Evolutionary conservation across 2,329 filamentous ascomycete species (phyloP).

Genomic region (Cadophora luteo-olivacea): DNA sequence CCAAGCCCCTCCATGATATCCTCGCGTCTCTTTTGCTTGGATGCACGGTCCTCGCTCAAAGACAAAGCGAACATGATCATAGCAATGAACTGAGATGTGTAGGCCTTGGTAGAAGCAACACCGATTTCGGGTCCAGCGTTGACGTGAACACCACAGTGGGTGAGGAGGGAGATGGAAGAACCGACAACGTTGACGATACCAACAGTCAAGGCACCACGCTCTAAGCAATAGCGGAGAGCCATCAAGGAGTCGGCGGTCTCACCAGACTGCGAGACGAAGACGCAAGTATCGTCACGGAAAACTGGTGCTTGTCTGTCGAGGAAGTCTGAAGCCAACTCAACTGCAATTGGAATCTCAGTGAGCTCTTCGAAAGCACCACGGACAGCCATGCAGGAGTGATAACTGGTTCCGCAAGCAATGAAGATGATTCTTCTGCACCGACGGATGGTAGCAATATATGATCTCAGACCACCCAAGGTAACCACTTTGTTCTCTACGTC

Average conservation of each 20-base stretch:
- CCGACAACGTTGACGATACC: constrained; percentile 99
- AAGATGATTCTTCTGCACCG: constrained; percentile 98
- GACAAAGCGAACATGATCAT: constrained; percentile 99
- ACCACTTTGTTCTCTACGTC: constrained; percentile 93
- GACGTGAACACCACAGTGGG: constrained; percentile 99
- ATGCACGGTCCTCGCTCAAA: constrained; percentile 93
- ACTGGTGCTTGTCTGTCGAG: constrained; percentile 95
- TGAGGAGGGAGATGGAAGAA: constrained; percentile 97
- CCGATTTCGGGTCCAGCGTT: constrained; percentile 98
- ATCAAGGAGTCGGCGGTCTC: constrained; percentile 98
- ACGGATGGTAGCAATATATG: constrained; percentile 96
- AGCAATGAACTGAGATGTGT: constrained; percentile 98
- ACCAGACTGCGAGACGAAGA: constrained; percentile 98
- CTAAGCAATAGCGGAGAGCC: constrained; percentile 96
- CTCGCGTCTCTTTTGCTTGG: constrained; percentile 88
- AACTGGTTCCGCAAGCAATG: constrained; percentile 97
- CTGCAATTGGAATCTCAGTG: constrained; percentile 95
- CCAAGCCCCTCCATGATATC: constrained; percentile 95
- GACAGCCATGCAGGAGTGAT: constrained; percentile 99
- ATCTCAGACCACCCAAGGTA: constrained; percentile 92
- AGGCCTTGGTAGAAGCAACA: constrained; percentile 98
- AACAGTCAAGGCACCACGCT: constrained; percentile 95
- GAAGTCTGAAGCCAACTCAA: constrained; percentile 98
- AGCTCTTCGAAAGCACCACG: constrained; percentile 97
- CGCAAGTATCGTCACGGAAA: constrained; percentile 98